Conservation (phyloP, 768 basidiomycete species). For the Termitomyces sp. region DNA sequence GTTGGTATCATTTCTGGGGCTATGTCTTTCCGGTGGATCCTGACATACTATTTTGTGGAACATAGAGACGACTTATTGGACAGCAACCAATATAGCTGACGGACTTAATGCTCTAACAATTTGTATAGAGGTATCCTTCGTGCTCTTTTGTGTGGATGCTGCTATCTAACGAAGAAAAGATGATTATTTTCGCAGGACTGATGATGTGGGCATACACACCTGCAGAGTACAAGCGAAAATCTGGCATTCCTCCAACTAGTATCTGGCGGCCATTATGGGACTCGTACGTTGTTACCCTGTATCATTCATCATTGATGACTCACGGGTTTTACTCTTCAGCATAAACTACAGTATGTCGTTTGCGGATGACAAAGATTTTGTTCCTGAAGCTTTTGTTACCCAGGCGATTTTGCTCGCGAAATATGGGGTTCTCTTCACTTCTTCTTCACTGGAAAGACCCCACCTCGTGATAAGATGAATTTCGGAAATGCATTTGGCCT, state of each 20-base stretch:
- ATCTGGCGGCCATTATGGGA: conserved; percentile 75
- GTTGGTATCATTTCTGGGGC: conserved; percentile 26
- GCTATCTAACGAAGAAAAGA: conserved; percentile 38
- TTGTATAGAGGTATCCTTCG: conserved; percentile 66
- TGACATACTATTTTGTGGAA: neutral
- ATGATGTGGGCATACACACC: conserved; percentile 86
- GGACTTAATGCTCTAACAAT: conserved; percentile 80
- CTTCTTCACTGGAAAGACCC: conserved; percentile 43
- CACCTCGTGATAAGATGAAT: conserved; percentile 21
- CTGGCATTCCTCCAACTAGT: conserved; percentile 44
- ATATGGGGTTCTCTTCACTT: conserved; percentile 61
- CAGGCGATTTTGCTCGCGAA: conserved; percentile 67
- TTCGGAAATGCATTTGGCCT: conserved; percentile 41
- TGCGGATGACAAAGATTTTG: neutral
- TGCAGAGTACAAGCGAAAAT: conserved; percentile 56
- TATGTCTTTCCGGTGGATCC: conserved; percentile 1
- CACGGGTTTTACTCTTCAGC: conserved; percentile 15
- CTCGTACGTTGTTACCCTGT: conserved; percentile 39
- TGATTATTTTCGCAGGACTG: conserved; percentile 73
- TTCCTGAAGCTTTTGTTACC: neutral
- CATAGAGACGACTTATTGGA: conserved; percentile 78
- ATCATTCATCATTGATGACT: neutral
- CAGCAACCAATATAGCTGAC: conserved; percentile 77
- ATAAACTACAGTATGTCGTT: conserved; percentile 30
- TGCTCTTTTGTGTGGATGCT: neutral